Evolutionary conservation across 2,329 filamentous ascomycete genomes (phyloP).

Genomic region (Botrytis byssoidea): DNA sequence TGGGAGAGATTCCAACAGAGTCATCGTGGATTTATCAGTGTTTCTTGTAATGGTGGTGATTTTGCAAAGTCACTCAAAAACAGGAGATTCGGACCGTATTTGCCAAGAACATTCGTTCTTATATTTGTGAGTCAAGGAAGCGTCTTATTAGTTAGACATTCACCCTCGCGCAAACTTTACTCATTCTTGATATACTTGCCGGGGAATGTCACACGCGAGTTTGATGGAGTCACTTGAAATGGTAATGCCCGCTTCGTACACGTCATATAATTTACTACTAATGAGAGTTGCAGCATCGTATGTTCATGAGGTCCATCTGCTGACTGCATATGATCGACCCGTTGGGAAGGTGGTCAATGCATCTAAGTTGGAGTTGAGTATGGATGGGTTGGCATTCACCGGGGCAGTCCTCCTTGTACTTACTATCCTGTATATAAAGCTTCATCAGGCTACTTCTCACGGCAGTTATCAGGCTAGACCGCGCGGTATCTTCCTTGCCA

Average conservation of each 20-base stretch:
- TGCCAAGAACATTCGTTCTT: constrained; percentile 1
- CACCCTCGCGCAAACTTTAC: neutral
- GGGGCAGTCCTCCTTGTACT: constrained; percentile 23
- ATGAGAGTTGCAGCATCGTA: constrained; percentile 19
- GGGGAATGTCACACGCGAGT: constrained; percentile 7
- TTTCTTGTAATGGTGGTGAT: neutral
- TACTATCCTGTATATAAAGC: constrained; percentile 25
- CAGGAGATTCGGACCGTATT: neutral
- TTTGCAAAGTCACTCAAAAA: neutral
- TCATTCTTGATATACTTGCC: neutral
- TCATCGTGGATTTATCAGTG: neutral
- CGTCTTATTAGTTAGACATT: constrained; percentile 9
- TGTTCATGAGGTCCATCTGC: constrained; percentile 23
- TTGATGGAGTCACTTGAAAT: constrained; percentile 8
- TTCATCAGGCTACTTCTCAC: constrained; percentile 26
- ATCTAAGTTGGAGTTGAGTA: constrained; percentile 23
- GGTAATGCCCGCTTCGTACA: constrained; percentile 3
- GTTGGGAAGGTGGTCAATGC: constrained; percentile 24
- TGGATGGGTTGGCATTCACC: constrained; percentile 28
- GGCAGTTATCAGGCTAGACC: constrained; percentile 28
- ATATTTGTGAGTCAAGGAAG: neutral
- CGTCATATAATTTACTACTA: constrained; percentile 17
- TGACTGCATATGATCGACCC: constrained; percentile 21
- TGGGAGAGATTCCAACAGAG: neutral
- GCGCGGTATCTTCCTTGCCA: constrained; percentile 9